Percentiles rank a stretch among this genome's conserved stretches.
phyloP scores from a whole-genome alignment of 108 stramenopile species.

The Cylindrotheca fusiformis region DNA sequence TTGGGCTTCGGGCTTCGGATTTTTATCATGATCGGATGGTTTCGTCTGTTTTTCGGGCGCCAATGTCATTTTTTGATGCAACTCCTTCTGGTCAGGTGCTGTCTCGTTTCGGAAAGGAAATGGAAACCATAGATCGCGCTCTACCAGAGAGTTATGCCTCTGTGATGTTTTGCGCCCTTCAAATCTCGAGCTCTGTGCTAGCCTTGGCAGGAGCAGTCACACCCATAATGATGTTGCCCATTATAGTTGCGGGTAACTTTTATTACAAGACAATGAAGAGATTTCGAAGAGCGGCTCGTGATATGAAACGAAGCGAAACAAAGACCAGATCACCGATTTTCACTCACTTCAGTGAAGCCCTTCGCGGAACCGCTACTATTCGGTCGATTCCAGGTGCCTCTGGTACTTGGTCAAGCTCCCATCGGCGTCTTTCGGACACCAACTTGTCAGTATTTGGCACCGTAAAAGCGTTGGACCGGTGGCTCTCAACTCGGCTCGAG shows the following conservation, averaged over 20 bases:
- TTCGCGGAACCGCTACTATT: constrained; percentile 85
- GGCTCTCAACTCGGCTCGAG: constrained; percentile 78
- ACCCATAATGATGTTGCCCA: constrained; percentile 55
- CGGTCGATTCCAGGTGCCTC: constrained; percentile 70
- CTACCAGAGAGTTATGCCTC: constrained; percentile 70
- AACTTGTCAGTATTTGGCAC: constrained; percentile 72
- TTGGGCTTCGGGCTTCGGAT: constrained; percentile 65
- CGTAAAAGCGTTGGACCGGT: constrained; percentile 73
- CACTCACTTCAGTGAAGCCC: constrained; percentile 92
- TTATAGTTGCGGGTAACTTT: constrained; percentile 42
- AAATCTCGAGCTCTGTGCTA: constrained; percentile 52
- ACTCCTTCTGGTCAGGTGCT: constrained; percentile 91
- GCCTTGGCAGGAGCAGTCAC: constrained; percentile 69
- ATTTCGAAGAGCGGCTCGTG: constrained; percentile 76
- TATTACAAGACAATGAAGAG: constrained; percentile 54
- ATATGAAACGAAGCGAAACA: constrained; percentile 85
- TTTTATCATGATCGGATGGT: constrained; percentile 69
- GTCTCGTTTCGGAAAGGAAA: constrained; percentile 88
- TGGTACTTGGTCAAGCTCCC: constrained; percentile 51
- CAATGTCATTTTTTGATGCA: constrained; percentile 89
- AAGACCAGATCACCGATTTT: constrained; percentile 90
- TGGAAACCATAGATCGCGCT: constrained; percentile 70
- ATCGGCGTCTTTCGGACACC: constrained; percentile 48
- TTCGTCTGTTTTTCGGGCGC: constrained; percentile 81
- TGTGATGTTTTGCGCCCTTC: constrained; percentile 67